phyloP scores from a whole-genome alignment of 768 basidiomycete species.

The Coprinopsis marcescibilis region DNA sequence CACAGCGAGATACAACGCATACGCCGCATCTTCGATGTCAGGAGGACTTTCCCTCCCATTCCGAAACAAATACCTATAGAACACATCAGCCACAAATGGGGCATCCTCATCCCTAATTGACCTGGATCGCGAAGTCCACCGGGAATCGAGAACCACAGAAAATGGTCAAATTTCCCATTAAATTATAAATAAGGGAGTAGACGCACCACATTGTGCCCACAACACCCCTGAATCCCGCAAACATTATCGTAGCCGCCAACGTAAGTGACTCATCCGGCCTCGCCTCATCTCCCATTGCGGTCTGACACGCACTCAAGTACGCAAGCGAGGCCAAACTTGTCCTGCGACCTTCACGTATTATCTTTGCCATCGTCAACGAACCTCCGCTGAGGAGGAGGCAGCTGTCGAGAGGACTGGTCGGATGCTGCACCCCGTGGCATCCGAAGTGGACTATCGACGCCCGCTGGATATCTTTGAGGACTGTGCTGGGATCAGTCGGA shows the following conservation, averaged over 20 bases:
- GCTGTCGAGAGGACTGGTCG: constrained; percentile 19
- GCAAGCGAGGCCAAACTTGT: constrained; percentile 22
- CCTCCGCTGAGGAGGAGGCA: constrained; percentile 18
- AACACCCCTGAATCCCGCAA: constrained; percentile 25
- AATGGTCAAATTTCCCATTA: constrained; percentile 8
- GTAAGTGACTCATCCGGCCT: constrained; percentile 24
- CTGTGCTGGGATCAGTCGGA: neutral
- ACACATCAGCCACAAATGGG: constrained; percentile 8
- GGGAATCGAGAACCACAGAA: neutral
- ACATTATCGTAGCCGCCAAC: constrained; percentile 33
- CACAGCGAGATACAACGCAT: constrained; percentile 5
- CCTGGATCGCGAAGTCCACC: neutral
- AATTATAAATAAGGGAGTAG: constrained; percentile 24
- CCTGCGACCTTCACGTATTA: constrained; percentile 5
- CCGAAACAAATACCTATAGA: constrained; percentile 4
- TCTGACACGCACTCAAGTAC: constrained; percentile 36
- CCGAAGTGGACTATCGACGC: constrained; percentile 26
- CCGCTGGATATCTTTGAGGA: neutral
- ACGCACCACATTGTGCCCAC: constrained; percentile 37
- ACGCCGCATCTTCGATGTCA: neutral
- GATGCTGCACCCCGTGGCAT: constrained; percentile 28
- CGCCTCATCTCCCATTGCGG: constrained; percentile 22
- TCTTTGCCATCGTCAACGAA: constrained; percentile 15
- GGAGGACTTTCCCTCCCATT: neutral
- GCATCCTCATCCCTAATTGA: constrained; percentile 8